A percentile compares a stretch with the other conserved stretches of the same genome.
phyloP scores from a whole-genome alignment of 2,329 filamentous ascomycete genomes.

The Harringtonia lauricola region DNA sequence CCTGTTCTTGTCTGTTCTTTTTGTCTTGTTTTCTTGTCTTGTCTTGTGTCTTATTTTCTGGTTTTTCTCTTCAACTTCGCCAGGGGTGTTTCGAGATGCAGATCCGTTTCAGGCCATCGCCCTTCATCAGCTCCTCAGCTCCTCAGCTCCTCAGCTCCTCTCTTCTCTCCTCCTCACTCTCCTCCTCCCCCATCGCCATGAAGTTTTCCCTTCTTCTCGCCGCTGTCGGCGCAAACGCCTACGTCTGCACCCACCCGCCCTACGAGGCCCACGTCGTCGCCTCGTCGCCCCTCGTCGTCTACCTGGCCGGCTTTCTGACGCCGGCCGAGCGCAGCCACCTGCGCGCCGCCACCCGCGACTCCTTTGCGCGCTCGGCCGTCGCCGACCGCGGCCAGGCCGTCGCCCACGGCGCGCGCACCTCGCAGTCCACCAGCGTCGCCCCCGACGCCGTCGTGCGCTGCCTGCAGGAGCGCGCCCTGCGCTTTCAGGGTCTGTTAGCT shows the following conservation, averaged over 20 bases:
- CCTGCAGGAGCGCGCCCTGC: slow-evolving; percentile 33
- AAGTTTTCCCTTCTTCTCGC: not conserved
- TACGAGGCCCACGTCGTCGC: slow-evolving; percentile 34
- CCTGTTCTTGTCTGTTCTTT: not conserved
- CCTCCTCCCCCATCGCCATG: not conserved
- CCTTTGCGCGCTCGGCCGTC: slow-evolving; percentile 32
- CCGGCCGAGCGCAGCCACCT: slow-evolving; percentile 29
- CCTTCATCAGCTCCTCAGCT: too few species aligned
- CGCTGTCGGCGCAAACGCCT: not conserved
- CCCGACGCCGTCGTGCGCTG: slow-evolving; percentile 31
- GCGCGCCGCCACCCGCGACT: slow-evolving; percentile 26
- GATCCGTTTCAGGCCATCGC: too few species aligned
- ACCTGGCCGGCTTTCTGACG: slow-evolving; percentile 35
- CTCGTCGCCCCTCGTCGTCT: slow-evolving; percentile 36
- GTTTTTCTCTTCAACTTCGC: not conserved
- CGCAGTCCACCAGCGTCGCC: slow-evolving; percentile 31
- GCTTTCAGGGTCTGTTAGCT: slow-evolving; percentile 29
- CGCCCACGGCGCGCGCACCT: slow-evolving; percentile 28
- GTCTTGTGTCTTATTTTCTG: not conserved
- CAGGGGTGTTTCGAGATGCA: too few species aligned
- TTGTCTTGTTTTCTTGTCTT: not conserved
- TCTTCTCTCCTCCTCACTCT: not conserved
- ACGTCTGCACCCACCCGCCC: slow-evolving; percentile 13
- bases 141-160: too few species aligned
- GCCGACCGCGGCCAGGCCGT: slow-evolving; percentile 20